A percentile compares a stretch with the other conserved stretches of the same genome.
Evolutionary conservation across 495 filamentous ascomycete species (phyloP).

Genomic region (Xylaria cubensis): DNA sequence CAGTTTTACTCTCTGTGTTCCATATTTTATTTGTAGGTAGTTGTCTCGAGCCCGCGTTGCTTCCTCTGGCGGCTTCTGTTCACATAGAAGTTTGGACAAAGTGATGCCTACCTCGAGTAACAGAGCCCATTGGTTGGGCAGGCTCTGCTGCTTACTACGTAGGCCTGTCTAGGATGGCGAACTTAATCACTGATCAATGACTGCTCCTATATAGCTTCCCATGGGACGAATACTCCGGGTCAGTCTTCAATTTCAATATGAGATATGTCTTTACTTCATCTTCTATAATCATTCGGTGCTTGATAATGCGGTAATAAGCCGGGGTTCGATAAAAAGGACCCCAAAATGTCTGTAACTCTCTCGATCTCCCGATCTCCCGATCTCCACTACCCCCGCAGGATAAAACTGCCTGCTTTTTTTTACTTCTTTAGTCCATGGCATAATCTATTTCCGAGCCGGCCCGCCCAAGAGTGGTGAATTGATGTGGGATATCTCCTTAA

Average conservation of each 20-base stretch:
- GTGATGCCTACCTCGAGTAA: slow-evolving; percentile 4
- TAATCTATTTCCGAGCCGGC: neutral
- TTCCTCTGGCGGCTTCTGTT: neutral
- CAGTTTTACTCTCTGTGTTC: slow-evolving; percentile 19
- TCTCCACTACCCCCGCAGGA: slow-evolving; percentile 15
- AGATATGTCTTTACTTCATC: slow-evolving; percentile 8
- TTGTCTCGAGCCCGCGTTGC: slow-evolving; percentile 1
- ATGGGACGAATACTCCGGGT: neutral
- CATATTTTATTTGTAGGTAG: slow-evolving; percentile 4
- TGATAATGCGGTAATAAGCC: neutral
- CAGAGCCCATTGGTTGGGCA: slow-evolving; percentile 1
- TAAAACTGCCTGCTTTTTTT: neutral
- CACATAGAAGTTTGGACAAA: slow-evolving; percentile 18
- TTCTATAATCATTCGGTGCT: neutral
- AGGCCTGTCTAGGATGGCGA: neutral
- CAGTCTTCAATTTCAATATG: neutral
- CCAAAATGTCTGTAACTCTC: neutral
- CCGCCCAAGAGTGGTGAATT: neutral
- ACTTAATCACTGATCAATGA: slow-evolving; percentile 4
- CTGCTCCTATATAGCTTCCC: slow-evolving; percentile 12
- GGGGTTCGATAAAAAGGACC: neutral
- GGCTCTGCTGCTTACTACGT: neutral
- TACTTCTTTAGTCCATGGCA: neutral
- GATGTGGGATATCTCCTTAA: neutral
- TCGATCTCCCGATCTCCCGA: neutral